Base-by-base conservation (phyloP, 768 basidiomycete genomes). In the Rhodosporidiobolus sp. region DNA sequence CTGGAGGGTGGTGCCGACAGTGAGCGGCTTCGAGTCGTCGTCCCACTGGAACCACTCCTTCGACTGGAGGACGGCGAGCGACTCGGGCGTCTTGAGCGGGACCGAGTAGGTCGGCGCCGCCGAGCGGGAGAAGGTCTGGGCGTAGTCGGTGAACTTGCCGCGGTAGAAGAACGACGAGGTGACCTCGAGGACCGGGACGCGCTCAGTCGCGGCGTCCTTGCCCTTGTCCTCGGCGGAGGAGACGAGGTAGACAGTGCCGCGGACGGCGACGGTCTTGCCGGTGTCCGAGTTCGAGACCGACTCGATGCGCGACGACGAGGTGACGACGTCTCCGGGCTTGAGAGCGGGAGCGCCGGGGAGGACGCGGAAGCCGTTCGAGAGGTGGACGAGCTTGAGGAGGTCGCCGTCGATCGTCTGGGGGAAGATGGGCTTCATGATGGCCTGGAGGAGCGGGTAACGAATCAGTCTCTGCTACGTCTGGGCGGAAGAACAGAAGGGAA, bases 371-470 rank as follows among this genome's bases (percentile, higher is more conserved):
- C 93, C 94, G 80, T 99, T 99, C 14, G 94, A 94, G 24, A 99
- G 87, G 80, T 99, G 96, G 57, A 98, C 95, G 46, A 98, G 89
- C 81, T 93, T 94, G 77, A 98, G 85, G 24, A 98, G 83, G 81
- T 99, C 95, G 1, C 95, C 96, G 74, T 98, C 91, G 79, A 99
- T 92, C 19, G 87, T 82, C 20, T 85, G 80, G 11, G 96, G 96
- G 88, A 99, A 99, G 82, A 98, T 95, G 1, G 94, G 88, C 81
- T 91, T 92, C 90, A 98, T 99, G 82, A 99, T 98, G n/a, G 94
- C 91, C 93, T 95, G 14, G 38, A 43, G 38, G 14, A 43, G 76
- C 0, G 66, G 70, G 32, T 17, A 60, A 35, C 52, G 64, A 46
- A n/a, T 76, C 64, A 58, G 65, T 0, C 1, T 12, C 20, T 6